A percentile compares a stretch with the other conserved stretches of the same genome.
phyloP scores from a whole-genome alignment of 371 early-diverging fungal species.

The Apophysomyces variabilis region DNA sequence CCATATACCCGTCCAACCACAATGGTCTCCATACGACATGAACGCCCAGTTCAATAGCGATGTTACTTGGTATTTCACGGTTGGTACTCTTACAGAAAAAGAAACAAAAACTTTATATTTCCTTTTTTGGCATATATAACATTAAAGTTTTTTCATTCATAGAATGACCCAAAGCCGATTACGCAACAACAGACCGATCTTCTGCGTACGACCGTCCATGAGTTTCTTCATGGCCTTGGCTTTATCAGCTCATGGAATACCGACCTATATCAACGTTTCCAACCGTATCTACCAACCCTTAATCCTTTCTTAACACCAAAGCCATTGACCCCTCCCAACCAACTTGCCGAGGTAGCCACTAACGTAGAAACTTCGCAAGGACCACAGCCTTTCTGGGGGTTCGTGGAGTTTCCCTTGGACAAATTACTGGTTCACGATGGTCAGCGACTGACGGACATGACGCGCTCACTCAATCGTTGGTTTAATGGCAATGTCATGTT shows the following conservation, averaged over 20 bases:
- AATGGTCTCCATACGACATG: constrained; percentile 56
- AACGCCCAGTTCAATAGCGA: constrained; percentile 66
- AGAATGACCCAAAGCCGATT: constrained; percentile 22
- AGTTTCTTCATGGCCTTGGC: constrained; percentile 71
- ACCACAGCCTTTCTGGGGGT: constrained; percentile 49
- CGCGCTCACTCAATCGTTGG: constrained; percentile 30
- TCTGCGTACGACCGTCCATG: constrained; percentile 61
- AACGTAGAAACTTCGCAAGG: constrained; percentile 14
- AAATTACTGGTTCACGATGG: constrained; percentile 24
- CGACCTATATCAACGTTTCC: constrained; percentile 27
- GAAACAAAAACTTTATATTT: too few relatives aligned
- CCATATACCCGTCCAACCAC: constrained; percentile 30
- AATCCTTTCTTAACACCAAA: constrained; percentile 31
- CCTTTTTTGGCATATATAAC: constrained; percentile 4
- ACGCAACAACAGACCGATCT: constrained; percentile 44
- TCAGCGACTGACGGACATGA: constrained; percentile 14
- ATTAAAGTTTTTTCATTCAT: not conserved
- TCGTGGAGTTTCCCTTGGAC: constrained; percentile 52
- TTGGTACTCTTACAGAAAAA: not conserved
- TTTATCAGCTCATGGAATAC: constrained; percentile 63
- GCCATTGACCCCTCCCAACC: constrained; percentile 28
- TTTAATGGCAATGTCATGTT: constrained; percentile 35
- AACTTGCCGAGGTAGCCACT: constrained; percentile 12
- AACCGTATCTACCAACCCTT: constrained; percentile 24
- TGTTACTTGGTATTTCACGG: constrained; percentile 53